Evolutionary conservation across 805 yeast species (phyloP), one percentile per base, ranked within the genome.

Genomic region (Candida tibetensis): DNA sequence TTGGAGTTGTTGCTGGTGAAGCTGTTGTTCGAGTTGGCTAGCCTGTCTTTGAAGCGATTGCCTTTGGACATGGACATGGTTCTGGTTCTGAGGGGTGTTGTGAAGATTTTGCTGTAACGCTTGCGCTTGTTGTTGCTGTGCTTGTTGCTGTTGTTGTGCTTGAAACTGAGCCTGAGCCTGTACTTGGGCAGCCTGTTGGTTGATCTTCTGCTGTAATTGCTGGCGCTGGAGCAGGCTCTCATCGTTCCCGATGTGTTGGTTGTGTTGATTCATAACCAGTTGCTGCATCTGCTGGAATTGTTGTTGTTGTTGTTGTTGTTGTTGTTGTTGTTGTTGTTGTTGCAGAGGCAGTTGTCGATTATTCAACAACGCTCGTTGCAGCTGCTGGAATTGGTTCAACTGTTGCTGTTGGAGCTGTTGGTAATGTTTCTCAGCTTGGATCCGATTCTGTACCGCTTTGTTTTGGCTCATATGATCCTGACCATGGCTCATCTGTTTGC

Each of bases 261-360:
- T 48, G 23, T 48, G 50, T 30, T 62, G 58, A 18, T 66, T n/a
- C n/a, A n/a, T n/a, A n/a, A n/a, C n/a, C n/a, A n/a, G 64, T 25
- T 66, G 65, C 27, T 55, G 47, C 36, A 50, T 66, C 15, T 57
- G 53, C 21, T 55, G 67, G 28, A 30, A 39, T 1, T 35, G 30
- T 5, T 32, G 37, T 5, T 54, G 66, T 46, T 42, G 58, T 31
- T 49, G 61, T 21, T 48, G 52, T 16, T 50, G 57, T 4, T 38
- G 53, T 13, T 47, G 49, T 36, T 48, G 47, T 19, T 36, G 48
- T 28, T 26, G 41, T 9, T 32, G 19, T 17, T 37, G 36, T 30
- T 38, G 41, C 16, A 41, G 43, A 15, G 39, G 41, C 13, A 28
- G 42, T n/a, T 39, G 44, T 18, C 33, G 41, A 23, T 39, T 45